Evolutionary conservation across 352 stramenopile genomes (phyloP).

Genomic region (Elongisporangium anandrum): DNA sequence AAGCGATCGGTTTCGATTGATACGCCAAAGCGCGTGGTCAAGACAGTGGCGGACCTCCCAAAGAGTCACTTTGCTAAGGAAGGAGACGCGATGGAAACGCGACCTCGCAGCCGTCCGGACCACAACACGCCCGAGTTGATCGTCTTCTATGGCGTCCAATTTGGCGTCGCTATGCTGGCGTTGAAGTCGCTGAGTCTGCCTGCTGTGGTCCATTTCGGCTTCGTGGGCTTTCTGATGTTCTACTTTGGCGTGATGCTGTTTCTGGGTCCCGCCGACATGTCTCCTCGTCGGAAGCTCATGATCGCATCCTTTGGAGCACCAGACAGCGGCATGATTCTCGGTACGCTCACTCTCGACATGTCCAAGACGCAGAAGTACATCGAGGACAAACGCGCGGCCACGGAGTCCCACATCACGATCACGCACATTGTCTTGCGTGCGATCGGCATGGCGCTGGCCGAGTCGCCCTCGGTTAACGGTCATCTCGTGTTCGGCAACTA

Average conservation of each 20-base stretch:
- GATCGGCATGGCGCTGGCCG: slow-evolving; percentile 41
- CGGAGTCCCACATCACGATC: slow-evolving; percentile 53
- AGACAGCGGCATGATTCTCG: slow-evolving; percentile 64
- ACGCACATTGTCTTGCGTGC: slow-evolving; percentile 64
- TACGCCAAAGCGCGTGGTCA: background rate
- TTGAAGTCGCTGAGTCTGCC: slow-evolving; percentile 44
- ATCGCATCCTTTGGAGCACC: slow-evolving; percentile 56
- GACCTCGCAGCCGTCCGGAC: background rate
- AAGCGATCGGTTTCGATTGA: background rate
- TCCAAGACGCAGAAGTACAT: slow-evolving; percentile 62
- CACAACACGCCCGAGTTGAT: slow-evolving; percentile 37
- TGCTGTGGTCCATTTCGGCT: slow-evolving; percentile 31
- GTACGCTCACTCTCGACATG: slow-evolving; percentile 64
- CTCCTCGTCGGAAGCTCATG: slow-evolving; percentile 59
- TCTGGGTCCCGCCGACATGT: slow-evolving; percentile 55
- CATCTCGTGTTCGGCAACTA: slow-evolving; percentile 71
- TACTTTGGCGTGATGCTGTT: slow-evolving; percentile 54
- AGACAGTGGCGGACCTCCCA: background rate
- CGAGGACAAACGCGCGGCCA: slow-evolving; percentile 36
- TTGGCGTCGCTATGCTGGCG: slow-evolving; percentile 40
- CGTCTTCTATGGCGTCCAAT: slow-evolving; percentile 41
- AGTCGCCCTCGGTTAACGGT: slow-evolving; percentile 61
- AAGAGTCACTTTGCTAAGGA: background rate
- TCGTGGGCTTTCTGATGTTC: slow-evolving; percentile 36
- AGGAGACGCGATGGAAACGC: background rate